Conservation (phyloP, 345 rosid species). For the Excoecaria cochinchinensis region DNA sequence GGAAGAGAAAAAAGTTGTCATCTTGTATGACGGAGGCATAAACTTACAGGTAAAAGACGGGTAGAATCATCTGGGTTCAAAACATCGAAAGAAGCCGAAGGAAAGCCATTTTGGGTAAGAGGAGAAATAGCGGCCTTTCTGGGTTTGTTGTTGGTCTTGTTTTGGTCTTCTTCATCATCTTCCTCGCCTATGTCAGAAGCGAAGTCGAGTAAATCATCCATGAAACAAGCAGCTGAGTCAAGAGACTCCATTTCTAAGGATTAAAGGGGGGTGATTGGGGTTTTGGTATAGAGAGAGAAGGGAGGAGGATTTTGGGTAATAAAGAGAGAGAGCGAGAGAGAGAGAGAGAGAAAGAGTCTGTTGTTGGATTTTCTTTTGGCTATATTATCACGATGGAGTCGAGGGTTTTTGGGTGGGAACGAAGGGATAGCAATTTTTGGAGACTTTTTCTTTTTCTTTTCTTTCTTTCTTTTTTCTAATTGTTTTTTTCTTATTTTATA, state of each 20-base stretch:
- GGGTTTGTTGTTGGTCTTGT: conserved; percentile 15
- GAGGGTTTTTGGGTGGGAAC: conserved; percentile 27
- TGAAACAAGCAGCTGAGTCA: conserved; percentile 30
- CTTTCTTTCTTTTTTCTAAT: too few species aligned
- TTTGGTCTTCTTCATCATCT: conserved; percentile 30
- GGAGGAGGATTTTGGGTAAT: not conserved
- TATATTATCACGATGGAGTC: conserved; percentile 14
- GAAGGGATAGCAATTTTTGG: conserved; percentile 14
- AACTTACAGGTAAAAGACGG: conserved; percentile 40
- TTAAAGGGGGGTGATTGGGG: too few species aligned
- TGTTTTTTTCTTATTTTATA: not conserved
- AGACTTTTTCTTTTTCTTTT: not conserved
- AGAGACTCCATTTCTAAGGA: conserved; percentile 34
- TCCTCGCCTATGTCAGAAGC: conserved; percentile 40
- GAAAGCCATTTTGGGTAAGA: conserved; percentile 17
- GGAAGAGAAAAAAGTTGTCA: not conserved
- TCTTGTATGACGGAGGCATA: not conserved
- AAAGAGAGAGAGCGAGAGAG: not conserved
- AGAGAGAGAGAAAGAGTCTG: not conserved
- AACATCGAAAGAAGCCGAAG: conserved; percentile 17
- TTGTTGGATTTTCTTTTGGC: not conserved
- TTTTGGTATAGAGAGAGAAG: conserved; percentile 4
- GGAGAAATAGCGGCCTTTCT: conserved; percentile 24
- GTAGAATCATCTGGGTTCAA: conserved; percentile 12
- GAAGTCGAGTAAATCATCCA: conserved; percentile 49